Base-by-base conservation (phyloP, 1,139 yeast genomes). In the Oligophagozyma castellii region DNA sequence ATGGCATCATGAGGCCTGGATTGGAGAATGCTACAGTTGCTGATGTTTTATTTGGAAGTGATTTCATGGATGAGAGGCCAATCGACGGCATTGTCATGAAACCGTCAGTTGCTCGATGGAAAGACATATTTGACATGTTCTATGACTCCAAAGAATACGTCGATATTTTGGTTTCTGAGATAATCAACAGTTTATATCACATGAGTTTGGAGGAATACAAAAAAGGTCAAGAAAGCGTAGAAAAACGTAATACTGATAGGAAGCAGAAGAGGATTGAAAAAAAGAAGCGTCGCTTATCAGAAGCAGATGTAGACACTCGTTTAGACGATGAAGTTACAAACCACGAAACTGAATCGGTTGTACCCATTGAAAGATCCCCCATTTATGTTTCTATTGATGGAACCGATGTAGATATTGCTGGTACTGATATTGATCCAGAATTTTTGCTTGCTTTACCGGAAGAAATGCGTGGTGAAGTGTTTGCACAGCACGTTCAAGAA, bases 351-450 rank as follows among this genome's bases (percentile, higher is more conserved):
- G 14, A 44, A 38, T 14, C 32, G n/a, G n/a, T n/a, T n/a, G n/a
- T n/a, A n/a, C n/a, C n/a, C n/a, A n/a, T n/a, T n/a, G n/a, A 35
- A 4, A 47, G 45, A 22, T 70, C 62, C 6, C 92, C 93, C 0
- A 63, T 79, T 0, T 67, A 67, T 59, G 86, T 86, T 5, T 62
- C 63, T 12, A 77, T 86, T 41, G 89, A 86, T 14, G 93, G 80
- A 22, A 58, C 76, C 20, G 75, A 74, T 33, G 86, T 86, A 19
- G 93, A 86, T 49, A 79, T 86, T 25, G 70, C 92, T 31, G 92
- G 86, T 1, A 75, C 94, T 3, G 95, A 83, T 33, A 83, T 86
- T 35, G 95, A 86, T 53, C 93, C 93, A 0, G 92, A 79, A 42
- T 86, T 84, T 48, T 64, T 86, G 38, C 80, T 77, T 42, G 95